phyloP scores from a whole-genome alignment of 345 rosid species.

The Luvunga scandens region DNA sequence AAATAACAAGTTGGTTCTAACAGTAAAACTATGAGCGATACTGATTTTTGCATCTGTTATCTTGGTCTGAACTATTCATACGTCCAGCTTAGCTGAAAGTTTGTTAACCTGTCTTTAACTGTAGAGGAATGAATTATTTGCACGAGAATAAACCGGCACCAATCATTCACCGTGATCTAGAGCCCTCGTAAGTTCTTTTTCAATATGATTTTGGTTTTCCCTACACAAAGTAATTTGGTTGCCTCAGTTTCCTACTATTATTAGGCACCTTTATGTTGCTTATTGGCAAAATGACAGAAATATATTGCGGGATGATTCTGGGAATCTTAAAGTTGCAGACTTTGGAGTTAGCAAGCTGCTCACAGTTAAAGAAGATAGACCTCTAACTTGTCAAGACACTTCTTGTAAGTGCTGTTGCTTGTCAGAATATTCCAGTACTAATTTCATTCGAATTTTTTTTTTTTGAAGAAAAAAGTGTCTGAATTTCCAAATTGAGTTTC shows the following conservation, averaged over 20 bases:
- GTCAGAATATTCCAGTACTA: neutral
- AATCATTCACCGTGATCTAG: constrained; percentile 94
- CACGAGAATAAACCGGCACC: constrained; percentile 87
- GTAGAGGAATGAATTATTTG: constrained; percentile 95
- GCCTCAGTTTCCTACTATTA: constrained; percentile 32
- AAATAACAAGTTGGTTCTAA: neutral
- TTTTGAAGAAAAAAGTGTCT: no score
- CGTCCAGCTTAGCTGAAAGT: constrained; percentile 6
- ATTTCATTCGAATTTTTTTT: neutral
- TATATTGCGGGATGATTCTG: constrained; percentile 89
- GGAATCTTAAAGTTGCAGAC: constrained; percentile 95
- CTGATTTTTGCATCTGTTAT: neutral
- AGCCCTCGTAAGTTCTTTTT: constrained; percentile 90
- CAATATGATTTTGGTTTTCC: neutral
- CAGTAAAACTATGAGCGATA: neutral
- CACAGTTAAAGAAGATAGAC: constrained; percentile 79
- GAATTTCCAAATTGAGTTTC: no score
- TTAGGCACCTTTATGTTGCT: constrained; percentile 30
- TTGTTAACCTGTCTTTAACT: constrained; percentile 10
- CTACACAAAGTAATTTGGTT: constrained; percentile 13
- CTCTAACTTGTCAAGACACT: constrained; percentile 56
- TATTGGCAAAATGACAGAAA: constrained; percentile 55
- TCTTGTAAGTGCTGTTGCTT: constrained; percentile 55
- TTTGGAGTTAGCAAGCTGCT: constrained; percentile 94
- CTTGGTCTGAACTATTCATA: neutral